phyloP scores from a whole-genome alignment of 352 stramenopile genomes.

The Halophytophthora batemanensis region DNA sequence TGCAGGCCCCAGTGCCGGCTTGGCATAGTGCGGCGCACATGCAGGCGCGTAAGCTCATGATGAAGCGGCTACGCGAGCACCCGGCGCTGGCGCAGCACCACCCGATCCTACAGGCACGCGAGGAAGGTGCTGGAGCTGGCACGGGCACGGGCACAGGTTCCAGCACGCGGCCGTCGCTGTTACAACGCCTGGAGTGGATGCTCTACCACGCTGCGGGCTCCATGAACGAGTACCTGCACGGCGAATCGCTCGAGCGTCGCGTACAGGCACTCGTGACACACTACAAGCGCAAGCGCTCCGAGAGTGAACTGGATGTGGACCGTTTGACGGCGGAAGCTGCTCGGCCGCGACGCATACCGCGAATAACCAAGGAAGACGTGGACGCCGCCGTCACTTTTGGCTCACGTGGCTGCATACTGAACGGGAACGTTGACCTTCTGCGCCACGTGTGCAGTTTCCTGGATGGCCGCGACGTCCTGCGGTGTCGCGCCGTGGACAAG shows the following conservation, averaged over 20 bases:
- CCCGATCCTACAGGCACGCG: conserved; percentile 17
- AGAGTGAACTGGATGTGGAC: conserved; percentile 13
- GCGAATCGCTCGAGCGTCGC: conserved; percentile 57
- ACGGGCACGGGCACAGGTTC: background rate
- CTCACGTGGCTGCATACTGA: conserved; percentile 31
- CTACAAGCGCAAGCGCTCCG: conserved; percentile 37
- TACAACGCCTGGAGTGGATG: conserved; percentile 77
- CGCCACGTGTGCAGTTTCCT: conserved; percentile 55
- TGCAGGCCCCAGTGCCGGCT: conserved; percentile 6
- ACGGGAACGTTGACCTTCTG: conserved; percentile 56
- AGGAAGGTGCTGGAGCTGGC: conserved; percentile 9
- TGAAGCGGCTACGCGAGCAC: conserved; percentile 37
- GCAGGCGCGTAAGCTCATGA: conserved; percentile 47
- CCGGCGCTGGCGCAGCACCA: conserved; percentile 27
- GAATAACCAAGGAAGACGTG: conserved; percentile 19
- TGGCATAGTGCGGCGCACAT: conserved; percentile 42
- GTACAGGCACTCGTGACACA: conserved; percentile 72
- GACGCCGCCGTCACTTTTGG: conserved; percentile 11
- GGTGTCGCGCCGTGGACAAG: conserved; percentile 40
- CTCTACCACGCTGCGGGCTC: conserved; percentile 68
- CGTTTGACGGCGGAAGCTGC: conserved; percentile 10
- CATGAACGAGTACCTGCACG: conserved; percentile 61
- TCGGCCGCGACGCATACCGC: conserved; percentile 10
- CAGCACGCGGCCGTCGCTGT: conserved; percentile 37
- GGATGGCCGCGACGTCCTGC: conserved; percentile 44